Percentiles rank a stretch among this genome's conserved stretches.
Conservation (phyloP, 768 basidiomycete genomes). For the Pholiota molesta region DNA sequence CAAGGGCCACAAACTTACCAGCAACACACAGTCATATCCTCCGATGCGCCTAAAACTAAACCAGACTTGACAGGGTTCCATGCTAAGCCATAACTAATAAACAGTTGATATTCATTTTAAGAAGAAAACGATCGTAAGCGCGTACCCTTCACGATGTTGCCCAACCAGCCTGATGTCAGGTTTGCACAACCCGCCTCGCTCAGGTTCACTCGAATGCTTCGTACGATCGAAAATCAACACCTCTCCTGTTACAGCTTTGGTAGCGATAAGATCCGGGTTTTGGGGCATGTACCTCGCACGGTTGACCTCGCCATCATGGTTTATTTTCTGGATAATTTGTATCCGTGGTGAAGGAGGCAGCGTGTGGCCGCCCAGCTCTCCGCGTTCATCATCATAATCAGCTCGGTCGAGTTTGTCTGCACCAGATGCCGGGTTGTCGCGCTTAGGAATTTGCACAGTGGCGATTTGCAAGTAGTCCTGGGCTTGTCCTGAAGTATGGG, state of each 20-base stretch:
- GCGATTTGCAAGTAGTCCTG: constrained; percentile 97
- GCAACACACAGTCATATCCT: constrained; percentile 94
- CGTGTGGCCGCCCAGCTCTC: constrained; percentile 92
- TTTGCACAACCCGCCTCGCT: constrained; percentile 79
- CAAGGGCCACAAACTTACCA: constrained; percentile 58
- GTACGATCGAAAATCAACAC: constrained; percentile 96
- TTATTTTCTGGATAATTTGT: constrained; percentile 91
- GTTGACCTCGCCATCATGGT: constrained; percentile 95
- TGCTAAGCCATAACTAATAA: constrained; percentile 80
- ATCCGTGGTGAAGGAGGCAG: constrained; percentile 86
- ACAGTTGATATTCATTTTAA: neutral
- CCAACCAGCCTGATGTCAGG: constrained; percentile 92
- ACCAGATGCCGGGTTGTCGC: constrained; percentile 57
- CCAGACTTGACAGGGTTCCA: constrained; percentile 90
- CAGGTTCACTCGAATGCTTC: constrained; percentile 93
- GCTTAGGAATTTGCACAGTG: constrained; percentile 90
- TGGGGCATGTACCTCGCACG: constrained; percentile 99
- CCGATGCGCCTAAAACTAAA: constrained; percentile 87
- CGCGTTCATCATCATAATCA: constrained; percentile 90
- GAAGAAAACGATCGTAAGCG: constrained; percentile 15
- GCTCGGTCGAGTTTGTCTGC: constrained; percentile 78
- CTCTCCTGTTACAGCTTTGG: constrained; percentile 89
- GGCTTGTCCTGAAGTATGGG: constrained; percentile 94
- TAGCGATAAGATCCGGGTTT: constrained; percentile 96
- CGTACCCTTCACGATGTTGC: constrained; percentile 91